Evolutionary conservation across 495 filamentous ascomycete species (phyloP), one percentile per base, ranked within the genome.

Genomic region (Penicillium diatomitis): DNA sequence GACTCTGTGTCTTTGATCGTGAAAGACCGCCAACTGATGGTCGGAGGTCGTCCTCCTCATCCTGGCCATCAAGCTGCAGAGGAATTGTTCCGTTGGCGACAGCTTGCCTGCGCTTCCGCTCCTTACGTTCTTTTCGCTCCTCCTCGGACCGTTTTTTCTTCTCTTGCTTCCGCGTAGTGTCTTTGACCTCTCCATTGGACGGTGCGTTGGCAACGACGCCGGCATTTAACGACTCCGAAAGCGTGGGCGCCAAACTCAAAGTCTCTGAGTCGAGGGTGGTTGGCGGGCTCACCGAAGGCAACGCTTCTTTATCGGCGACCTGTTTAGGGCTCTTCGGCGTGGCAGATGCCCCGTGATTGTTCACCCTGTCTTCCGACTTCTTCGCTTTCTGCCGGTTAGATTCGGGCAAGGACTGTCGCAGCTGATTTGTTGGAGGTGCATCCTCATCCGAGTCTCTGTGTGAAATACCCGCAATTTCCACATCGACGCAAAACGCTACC

Each of bases 401-500:
- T 31, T 65, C 67, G 4, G 62, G 53, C n/a, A 54, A 49, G 32
- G 44, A 50, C 27, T 52, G 65, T 45, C 53, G 57, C 31, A 63
- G 31, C 44, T 61, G 58, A 48, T 54, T 57, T 39, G 51, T 63
- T 32, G 67, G 55, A 8, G 65, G 58, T 40, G 57, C 63, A 29
- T 70, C 66, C 35, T 73, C 71, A 45, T 70, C 67, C 10, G 63
- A 63, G 37, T 73, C 69, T 9, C 62, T 62, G 48, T 63, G 63
- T 11, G 82, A 78, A 32, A 78, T 61, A 0, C 81, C 81, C n/a
- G 92, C 90, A 58, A 98, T 92, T 68, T 98, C 92, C 8, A 98
- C 92, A 63, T 98, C 92, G 4, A 98, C 92, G 54, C 86, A 95
- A 57, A 98, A 98, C 2, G 90, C 86, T 2, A 98, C 92, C 33